Conservation (phyloP, 2,329 filamentous ascomycete genomes). For the Ophiostoma fasciatum region DNA sequence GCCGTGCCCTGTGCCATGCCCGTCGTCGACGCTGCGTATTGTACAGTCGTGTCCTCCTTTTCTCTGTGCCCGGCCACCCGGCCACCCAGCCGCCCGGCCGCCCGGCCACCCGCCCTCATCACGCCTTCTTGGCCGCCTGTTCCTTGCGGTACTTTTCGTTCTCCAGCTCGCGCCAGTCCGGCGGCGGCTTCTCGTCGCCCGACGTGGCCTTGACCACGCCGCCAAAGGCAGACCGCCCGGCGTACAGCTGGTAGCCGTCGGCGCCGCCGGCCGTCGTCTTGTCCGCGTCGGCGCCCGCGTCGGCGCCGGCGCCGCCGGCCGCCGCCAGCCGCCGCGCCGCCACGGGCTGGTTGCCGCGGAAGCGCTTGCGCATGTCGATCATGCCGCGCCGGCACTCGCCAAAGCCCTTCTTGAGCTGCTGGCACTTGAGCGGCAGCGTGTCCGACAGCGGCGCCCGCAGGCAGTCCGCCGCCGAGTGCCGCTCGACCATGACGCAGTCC, state of each 20-base stretch:
- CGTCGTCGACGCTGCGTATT: no score
- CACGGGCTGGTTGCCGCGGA: slow-evolving; percentile 84
- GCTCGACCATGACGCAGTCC: slow-evolving; percentile 89
- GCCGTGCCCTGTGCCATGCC: no score
- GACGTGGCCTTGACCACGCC: slow-evolving; percentile 49
- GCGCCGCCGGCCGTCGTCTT: not conserved
- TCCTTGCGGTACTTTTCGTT: slow-evolving; percentile 42
- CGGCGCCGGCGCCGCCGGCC: slow-evolving; percentile 32
- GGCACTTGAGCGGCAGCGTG: slow-evolving; percentile 72
- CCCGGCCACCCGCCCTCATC: not conserved
- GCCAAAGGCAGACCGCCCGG: slow-evolving; percentile 55
- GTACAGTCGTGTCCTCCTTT: not conserved
- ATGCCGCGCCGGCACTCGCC: slow-evolving; percentile 91
- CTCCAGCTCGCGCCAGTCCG: slow-evolving; percentile 50
- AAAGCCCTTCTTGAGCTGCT: slow-evolving; percentile 84
- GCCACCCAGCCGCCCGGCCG: not conserved
- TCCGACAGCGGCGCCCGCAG: slow-evolving; percentile 69
- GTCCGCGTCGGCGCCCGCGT: slow-evolving; percentile 40
- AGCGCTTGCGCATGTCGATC: slow-evolving; percentile 98
- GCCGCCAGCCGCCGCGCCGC: slow-evolving; percentile 37
- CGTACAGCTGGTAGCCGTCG: slow-evolving; percentile 57
- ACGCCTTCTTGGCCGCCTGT: slow-evolving; percentile 14
- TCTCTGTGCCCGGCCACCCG: not conserved
- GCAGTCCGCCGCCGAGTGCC: slow-evolving; percentile 76
- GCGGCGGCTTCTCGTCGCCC: slow-evolving; percentile 47